These are phyloP conservation scores for Colletotrichum sp. DNA, from an alignment of 2,329 filamentous ascomycete genomes.

Conservation along the genomic window DNA sequence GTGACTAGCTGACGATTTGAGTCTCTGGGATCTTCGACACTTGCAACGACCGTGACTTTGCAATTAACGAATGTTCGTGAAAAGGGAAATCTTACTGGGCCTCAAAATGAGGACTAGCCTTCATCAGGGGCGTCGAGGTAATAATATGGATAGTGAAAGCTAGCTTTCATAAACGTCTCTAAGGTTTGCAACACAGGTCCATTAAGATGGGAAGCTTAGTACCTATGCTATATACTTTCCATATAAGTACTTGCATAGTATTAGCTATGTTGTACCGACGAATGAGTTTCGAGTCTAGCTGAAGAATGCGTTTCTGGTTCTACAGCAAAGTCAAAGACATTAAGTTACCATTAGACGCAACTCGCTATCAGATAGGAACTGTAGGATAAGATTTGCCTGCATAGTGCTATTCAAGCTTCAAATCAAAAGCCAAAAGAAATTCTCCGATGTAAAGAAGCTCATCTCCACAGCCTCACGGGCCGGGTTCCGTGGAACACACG, in stretches of 20 bases:
- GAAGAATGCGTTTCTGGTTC: not conserved
- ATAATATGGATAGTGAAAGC: not conserved
- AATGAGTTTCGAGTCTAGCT: not conserved
- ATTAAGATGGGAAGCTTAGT: not conserved
- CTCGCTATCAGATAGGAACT: not conserved
- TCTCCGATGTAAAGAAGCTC: not conserved
- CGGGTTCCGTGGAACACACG: not conserved
- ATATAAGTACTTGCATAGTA: not conserved
- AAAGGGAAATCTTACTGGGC: not conserved
- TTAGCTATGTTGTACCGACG: not conserved
- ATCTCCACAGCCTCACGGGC: not conserved
- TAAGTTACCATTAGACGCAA: not conserved
- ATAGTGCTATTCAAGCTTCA: not conserved
- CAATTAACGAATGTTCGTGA: not conserved
- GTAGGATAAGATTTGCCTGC: not conserved
- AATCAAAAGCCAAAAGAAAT: not conserved
- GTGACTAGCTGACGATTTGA: not conserved
- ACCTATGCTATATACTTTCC: not conserved
- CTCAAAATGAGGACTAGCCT: not conserved
- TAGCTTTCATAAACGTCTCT: not conserved
- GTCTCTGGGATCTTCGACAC: not conserved
- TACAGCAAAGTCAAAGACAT: not conserved
- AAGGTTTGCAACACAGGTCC: not conserved
- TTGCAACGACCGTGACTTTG: accelerated
- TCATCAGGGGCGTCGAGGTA: not conserved